phyloP scores from a whole-genome alignment of 352 stramenopile genomes.

The Phytopythium kandeliae region DNA sequence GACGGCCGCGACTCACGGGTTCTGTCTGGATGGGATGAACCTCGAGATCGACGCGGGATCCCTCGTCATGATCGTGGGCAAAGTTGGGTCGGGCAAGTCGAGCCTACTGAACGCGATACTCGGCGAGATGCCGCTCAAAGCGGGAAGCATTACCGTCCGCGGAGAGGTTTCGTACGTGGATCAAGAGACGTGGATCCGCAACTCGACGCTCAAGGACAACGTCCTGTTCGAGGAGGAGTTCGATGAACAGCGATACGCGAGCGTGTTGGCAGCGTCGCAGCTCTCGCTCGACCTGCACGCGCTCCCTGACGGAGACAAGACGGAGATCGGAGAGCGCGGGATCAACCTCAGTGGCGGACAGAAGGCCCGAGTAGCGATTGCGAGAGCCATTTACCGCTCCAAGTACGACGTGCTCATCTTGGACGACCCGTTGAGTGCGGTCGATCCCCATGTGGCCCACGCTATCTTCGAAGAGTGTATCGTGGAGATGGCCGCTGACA shows the following conservation, averaged over 20 bases:
- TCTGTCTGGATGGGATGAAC: slow-evolving; percentile 13
- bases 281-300: slow-evolving; percentile 79
- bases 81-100: slow-evolving; percentile 49
- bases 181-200: slow-evolving; percentile 34
- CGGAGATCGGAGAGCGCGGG: slow-evolving; percentile 52
- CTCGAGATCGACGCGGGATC: slow-evolving; percentile 35
- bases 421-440: slow-evolving; percentile 90
- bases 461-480: slow-evolving; percentile 89
- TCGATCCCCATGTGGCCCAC: slow-evolving; percentile 92
- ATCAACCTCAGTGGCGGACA: slow-evolving; percentile 60
- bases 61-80: slow-evolving; percentile 45
- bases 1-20: neutral
- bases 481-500: slow-evolving; percentile 27
- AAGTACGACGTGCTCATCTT: slow-evolving; percentile 89
- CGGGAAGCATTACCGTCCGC: neutral
- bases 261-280: slow-evolving; percentile 65
- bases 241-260: slow-evolving; percentile 19
- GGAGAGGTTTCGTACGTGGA: slow-evolving; percentile 25
- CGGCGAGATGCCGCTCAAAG: slow-evolving; percentile 7
- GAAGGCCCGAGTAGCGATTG: slow-evolving; percentile 80
- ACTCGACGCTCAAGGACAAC: slow-evolving; percentile 26
- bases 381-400: slow-evolving; percentile 87
- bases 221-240: slow-evolving; percentile 28
- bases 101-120: slow-evolving; percentile 31
- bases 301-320: slow-evolving; percentile 80